These are phyloP conservation scores for Bruguiera hainesii DNA, from an alignment of 441 rosid species.

Conservation along the genomic window DNA sequence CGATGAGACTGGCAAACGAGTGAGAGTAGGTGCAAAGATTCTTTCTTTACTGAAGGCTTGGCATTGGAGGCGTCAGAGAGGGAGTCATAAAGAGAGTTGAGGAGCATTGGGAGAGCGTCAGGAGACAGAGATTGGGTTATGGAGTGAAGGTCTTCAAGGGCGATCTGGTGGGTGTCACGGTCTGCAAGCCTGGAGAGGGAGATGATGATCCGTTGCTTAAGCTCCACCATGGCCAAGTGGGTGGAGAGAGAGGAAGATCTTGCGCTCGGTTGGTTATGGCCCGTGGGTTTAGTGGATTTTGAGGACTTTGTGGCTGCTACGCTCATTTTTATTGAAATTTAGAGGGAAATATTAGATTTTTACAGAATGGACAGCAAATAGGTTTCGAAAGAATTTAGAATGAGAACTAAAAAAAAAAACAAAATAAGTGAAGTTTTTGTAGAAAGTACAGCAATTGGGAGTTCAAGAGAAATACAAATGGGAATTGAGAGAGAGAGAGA, in stretches of 20 bases:
- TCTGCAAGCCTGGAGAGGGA: slow-evolving; percentile 84
- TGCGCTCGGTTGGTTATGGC: slow-evolving; percentile 32
- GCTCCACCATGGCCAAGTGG: slow-evolving; percentile 91
- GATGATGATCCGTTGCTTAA: slow-evolving; percentile 79
- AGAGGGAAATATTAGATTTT: not conserved
- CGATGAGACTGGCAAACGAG: slow-evolving; percentile 52
- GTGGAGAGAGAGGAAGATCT: slow-evolving; percentile 62
- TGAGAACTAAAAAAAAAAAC: not conserved
- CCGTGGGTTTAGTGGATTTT: slow-evolving; percentile 36
- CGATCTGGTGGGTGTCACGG: slow-evolving; percentile 94
- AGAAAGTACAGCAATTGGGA: not conserved
- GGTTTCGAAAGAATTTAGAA: not conserved
- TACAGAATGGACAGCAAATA: slow-evolving; percentile 2
- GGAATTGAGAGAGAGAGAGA: not conserved
- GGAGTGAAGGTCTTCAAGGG: slow-evolving; percentile 84
- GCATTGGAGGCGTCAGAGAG: slow-evolving; percentile 57
- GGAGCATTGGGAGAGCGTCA: slow-evolving; percentile 79
- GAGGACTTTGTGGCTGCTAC: slow-evolving; percentile 47
- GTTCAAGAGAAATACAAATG: no score
- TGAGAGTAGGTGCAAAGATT: slow-evolving; percentile 70
- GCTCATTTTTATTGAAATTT: slow-evolving; percentile 41
- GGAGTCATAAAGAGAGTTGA: slow-evolving; percentile 75
- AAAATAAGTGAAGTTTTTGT: not conserved
- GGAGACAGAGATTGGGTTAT: slow-evolving; percentile 56
- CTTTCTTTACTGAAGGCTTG: slow-evolving; percentile 86